A percentile compares a stretch with the other conserved stretches of the same genome.
Conservation (phyloP, 176 grass and related monocot species). For the Zizania latifolia region DNA sequence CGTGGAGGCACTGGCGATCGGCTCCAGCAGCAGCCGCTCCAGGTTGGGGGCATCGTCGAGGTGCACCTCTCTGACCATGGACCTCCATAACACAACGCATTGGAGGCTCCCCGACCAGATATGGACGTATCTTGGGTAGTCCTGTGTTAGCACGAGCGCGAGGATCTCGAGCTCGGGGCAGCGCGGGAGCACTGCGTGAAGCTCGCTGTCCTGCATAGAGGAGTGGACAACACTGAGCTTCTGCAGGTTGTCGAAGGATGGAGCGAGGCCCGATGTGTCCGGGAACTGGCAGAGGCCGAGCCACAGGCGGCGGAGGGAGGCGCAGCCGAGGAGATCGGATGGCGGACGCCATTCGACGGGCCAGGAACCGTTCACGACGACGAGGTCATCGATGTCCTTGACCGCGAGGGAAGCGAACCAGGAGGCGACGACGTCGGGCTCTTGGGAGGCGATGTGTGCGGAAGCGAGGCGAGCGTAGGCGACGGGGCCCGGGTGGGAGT, state of each 20-base stretch:
- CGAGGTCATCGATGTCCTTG: slow-evolving; percentile 23
- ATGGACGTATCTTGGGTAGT: slow-evolving; percentile 47
- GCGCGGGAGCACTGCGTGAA: slow-evolving; percentile 35
- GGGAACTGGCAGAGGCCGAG: slow-evolving; percentile 40
- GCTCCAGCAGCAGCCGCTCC: slow-evolving; percentile 35
- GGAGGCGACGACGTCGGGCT: slow-evolving; percentile 8
- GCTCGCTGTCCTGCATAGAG: slow-evolving; percentile 31
- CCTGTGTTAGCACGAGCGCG: slow-evolving; percentile 24
- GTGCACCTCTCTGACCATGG: slow-evolving; percentile 38
- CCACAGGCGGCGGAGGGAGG: slow-evolving; percentile 32
- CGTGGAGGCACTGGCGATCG: slow-evolving; percentile 9
- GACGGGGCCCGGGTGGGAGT: slow-evolving; percentile 31
- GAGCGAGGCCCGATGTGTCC: slow-evolving; percentile 18
- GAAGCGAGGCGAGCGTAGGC: slow-evolving; percentile 23
- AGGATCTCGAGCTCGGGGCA: slow-evolving; percentile 40
- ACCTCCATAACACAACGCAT: slow-evolving; percentile 35
- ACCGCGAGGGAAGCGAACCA: slow-evolving; percentile 28
- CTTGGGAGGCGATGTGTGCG: background rate
- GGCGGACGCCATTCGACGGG: slow-evolving; percentile 17
- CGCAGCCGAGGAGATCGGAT: slow-evolving; percentile 12
- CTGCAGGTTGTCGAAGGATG: slow-evolving; percentile 15
- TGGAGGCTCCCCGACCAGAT: slow-evolving; percentile 39
- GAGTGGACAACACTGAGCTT: slow-evolving; percentile 30
- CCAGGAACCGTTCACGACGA: slow-evolving; percentile 29
- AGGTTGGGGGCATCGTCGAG: slow-evolving; percentile 37